Evolutionary conservation across 2,329 filamentous ascomycete genomes (phyloP).

Genomic region (Botrytis sinoallii): DNA sequence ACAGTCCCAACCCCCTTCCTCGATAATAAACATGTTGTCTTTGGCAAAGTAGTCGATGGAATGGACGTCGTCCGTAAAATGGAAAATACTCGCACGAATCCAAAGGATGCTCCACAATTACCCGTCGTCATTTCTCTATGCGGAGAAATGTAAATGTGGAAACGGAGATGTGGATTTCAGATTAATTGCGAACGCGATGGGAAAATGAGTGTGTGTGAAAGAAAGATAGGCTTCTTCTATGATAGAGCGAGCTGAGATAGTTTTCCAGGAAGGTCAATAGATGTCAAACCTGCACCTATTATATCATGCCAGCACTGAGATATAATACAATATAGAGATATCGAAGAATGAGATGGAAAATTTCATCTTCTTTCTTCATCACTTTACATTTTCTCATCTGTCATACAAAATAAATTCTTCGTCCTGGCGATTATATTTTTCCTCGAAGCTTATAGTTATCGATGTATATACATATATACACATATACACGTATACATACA

Average conservation of each 20-base stretch:
- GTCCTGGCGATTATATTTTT: background rate
- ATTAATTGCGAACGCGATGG: background rate
- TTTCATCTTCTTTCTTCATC: background rate
- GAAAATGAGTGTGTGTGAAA: background rate
- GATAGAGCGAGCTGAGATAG: background rate
- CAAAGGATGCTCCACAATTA: slow-evolving; percentile 76
- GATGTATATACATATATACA: no score
- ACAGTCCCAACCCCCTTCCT: slow-evolving; percentile 83
- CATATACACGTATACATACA: no score
- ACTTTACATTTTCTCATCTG: background rate
- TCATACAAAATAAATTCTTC: background rate
- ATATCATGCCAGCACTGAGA: background rate
- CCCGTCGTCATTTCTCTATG: slow-evolving; percentile 84
- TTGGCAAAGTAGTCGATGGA: slow-evolving; percentile 84
- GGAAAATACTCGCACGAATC: slow-evolving; percentile 78
- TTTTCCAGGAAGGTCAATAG: background rate
- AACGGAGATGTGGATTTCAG: no score
- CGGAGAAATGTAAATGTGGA: slow-evolving; percentile 79
- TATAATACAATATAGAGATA: background rate
- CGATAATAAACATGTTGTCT: slow-evolving; percentile 92
- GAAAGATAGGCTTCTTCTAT: background rate
- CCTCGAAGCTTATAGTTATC: background rate
- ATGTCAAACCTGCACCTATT: background rate
- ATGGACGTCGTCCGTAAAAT: slow-evolving; percentile 92
- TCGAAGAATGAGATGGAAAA: background rate